These are phyloP conservation scores for Sanghuangporus baumii DNA, from an alignment of 1,284 basidiomycete species.

Conservation along the genomic window DNA sequence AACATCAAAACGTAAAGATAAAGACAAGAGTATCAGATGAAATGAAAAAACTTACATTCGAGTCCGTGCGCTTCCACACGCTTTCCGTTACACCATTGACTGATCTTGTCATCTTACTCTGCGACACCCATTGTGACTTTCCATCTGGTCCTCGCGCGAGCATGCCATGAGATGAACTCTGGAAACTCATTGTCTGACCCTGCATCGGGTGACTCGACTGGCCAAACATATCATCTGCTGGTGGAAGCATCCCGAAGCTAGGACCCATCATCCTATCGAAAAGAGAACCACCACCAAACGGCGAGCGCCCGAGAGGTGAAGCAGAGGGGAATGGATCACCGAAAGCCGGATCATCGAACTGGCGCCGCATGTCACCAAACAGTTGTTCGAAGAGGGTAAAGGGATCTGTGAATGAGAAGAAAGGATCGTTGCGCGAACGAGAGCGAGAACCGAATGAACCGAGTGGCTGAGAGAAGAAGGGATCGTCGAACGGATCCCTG, in stretches of 20 bases:
- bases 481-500: conserved; percentile 21
- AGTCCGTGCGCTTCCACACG: conserved; percentile 50
- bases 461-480: conserved; percentile 29
- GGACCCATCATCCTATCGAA: conserved; percentile 9
- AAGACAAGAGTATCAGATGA: not conserved
- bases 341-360: conserved; percentile 28
- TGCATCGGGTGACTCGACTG: not conserved
- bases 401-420: conserved; percentile 56
- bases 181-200: conserved; percentile 6
- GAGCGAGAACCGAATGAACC: conserved; percentile 27
- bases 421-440: conserved; percentile 20
- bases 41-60: conserved; percentile 35
- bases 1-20: not conserved
- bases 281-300: conserved; percentile 6
- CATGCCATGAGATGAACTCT: conserved; percentile 4
- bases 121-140: conserved; percentile 40
- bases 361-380: conserved; percentile 24
- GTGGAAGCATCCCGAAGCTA: conserved; percentile 6
- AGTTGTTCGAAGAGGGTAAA: conserved; percentile 33
- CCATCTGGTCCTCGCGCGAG: conserved; percentile 18
- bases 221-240: not conserved
- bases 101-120: conserved; percentile 47
- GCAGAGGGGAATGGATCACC: not conserved
- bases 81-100: conserved; percentile 63
- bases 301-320: not conserved